These are phyloP conservation scores for Hysterium pulicare DNA, from an alignment of 2,329 filamentous ascomycete genomes.

Conservation along the genomic window DNA sequence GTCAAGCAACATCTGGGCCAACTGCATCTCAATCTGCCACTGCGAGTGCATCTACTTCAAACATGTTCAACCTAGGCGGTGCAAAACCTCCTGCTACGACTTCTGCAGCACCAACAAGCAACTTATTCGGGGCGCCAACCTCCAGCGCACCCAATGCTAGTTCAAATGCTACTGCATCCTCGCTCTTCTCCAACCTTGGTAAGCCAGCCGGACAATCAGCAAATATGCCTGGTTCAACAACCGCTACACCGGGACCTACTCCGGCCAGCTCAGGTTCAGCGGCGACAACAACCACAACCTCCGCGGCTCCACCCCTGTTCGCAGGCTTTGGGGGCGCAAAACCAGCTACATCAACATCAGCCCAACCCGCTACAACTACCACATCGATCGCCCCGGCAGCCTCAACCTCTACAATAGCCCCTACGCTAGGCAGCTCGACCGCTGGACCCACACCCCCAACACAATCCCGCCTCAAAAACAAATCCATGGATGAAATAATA, in stretches of 20 bases:
- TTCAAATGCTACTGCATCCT: background rate
- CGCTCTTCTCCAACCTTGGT: background rate
- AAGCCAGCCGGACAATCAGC: background rate
- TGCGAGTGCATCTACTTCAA: slow-evolving; percentile 3
- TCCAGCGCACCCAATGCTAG: background rate
- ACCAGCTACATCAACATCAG: slow-evolving; percentile 17
- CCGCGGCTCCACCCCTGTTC: slow-evolving; percentile 11
- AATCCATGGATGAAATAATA: slow-evolving; percentile 98
- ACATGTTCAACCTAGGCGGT: slow-evolving; percentile 1
- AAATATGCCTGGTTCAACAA: slow-evolving; percentile 2
- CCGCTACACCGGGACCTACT: slow-evolving; percentile 12
- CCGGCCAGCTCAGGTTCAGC: slow-evolving; percentile 6
- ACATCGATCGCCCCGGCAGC: slow-evolving; percentile 17
- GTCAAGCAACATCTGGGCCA: background rate
- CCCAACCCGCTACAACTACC: slow-evolving; percentile 15
- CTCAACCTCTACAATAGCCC: slow-evolving; percentile 18
- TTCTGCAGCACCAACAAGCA: slow-evolving; percentile 2
- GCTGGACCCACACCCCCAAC: slow-evolving; percentile 73
- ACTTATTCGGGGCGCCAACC: slow-evolving; percentile 2
- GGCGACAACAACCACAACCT: slow-evolving; percentile 5
- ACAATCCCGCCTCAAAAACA: slow-evolving; percentile 90
- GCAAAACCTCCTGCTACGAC: slow-evolving; percentile 1
- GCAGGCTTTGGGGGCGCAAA: slow-evolving; percentile 18
- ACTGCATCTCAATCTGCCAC: background rate
- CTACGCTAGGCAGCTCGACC: slow-evolving; percentile 67